Evolutionary conservation across 306 rosid species (phyloP), one percentile per base, ranked within the genome.

Genomic region (Trichosanthes cucumerina): DNA sequence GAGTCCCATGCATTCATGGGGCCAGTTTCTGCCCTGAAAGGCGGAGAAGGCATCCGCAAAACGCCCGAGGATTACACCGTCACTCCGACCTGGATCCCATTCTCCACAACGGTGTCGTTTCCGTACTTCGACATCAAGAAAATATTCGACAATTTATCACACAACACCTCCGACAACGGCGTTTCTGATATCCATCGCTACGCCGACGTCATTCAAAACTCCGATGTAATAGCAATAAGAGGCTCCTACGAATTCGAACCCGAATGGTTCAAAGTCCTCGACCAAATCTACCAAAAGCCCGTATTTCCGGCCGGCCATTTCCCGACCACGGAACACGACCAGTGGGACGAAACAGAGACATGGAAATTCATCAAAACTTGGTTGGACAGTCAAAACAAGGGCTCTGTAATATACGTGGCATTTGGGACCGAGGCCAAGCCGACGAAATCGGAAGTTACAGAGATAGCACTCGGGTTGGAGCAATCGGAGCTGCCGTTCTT

Each of bases 361-460:
- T 24, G 75, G 44, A 14, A 38, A 26, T 15, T 62, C 3, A 36
- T 63, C 21, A 43, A 21, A 15, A 18, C 23, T 49, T 82, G 86
- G 86, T 11, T 85, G 7, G 82, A 80, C 33, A 78, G 72, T 31
- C 81, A 56, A 63, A 57, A 56, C 1, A 77, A 28, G 46, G 46
- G 85, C 21, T 79, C 88, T 0, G 92, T 90, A 16, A 87, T 90
- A 39, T 90, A 84, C 78, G 77, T 87, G 78, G 91, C 92, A 26
- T 79, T 90, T 76, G 95, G 95, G 8, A 86, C 88, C 54, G 88
- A 85, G 60, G 43, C 75, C 1, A 78, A 77, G 24, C 77, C 79
- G 12, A 82, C 64, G 49, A 79, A 82, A 56, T 57, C 72, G 13
- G 83, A 77, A 6, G 24, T 85, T 16, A 24, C 18, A 0, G 90